Evolutionary conservation across 2,329 filamentous ascomycete genomes (phyloP), one percentile per base, ranked within the genome.

Genomic region (Xylaria multiplex): DNA sequence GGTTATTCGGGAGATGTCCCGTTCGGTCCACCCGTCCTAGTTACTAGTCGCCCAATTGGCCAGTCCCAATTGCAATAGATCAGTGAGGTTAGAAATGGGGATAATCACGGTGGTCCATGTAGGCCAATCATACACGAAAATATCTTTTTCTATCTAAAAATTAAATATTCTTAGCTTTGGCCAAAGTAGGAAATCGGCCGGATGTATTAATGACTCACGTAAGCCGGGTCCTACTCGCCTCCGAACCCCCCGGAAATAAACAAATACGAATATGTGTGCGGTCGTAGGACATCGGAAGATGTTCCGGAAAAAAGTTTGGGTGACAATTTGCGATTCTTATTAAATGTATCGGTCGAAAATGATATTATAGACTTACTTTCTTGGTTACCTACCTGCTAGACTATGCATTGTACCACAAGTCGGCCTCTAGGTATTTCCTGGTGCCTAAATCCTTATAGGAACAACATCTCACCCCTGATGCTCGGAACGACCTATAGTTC

Each of bases 1-100:
- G 37, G 52, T 55, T n/a, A 43, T 16, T 54, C 52, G 52, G 50
- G n/a, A 42, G 52, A 42, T 16, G 19, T 40, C 27, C 13, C 52
- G 27, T 27, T 30, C 22, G 49, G n/a, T 53, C 52, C 52, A 55
- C 35, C n/a, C 4, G 19, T 40, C n/a, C 35, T 14, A 40, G 37
- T 14, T 40, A 5, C 13, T 13, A 5, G 11, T 2, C 4, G 35
- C 4, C 32, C 50, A 40, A 54, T 43, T 43, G 6, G 27, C 42
- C 19, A 55, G 11, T 27, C 8, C 37, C 19, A 19, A 19, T 4
- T 6, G 4, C 8, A 13, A 48, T 24, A 24, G 8, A 48, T 24
- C 5, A 8, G 27, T 27, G 22, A 48, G 22, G 45, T 22, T 27
- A 48, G 45, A 6, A 22, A 46, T 22, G n/a, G 19, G 43, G 43